Conservation (phyloP, 139 green algal species). For the Haematococcus lacustris region DNA sequence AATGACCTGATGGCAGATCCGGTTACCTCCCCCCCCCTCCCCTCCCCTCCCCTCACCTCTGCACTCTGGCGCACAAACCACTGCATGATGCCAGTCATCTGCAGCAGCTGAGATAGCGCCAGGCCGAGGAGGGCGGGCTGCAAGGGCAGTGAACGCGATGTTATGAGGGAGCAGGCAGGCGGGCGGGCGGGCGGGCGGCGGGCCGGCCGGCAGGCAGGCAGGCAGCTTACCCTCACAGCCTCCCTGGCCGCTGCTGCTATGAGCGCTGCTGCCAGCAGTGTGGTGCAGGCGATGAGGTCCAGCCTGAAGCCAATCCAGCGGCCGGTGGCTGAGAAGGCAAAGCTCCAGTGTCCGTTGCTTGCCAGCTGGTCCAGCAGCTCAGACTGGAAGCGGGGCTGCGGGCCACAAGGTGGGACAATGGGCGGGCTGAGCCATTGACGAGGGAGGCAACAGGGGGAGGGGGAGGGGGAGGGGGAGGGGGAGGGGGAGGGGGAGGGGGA, state of each 20-base stretch:
- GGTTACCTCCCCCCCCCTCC: no score
- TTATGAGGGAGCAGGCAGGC: not conserved
- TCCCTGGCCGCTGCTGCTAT: constrained; percentile 38
- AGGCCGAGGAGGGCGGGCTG: constrained; percentile 48
- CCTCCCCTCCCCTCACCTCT: no score
- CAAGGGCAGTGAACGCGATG: not conserved
- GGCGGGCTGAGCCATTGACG: no score
- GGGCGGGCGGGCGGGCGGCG: no score
- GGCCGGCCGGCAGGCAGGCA: not conserved
- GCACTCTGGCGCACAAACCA: constrained; percentile 55
- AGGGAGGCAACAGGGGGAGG: no score
- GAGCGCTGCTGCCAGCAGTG: constrained; percentile 28
- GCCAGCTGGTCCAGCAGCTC: constrained; percentile 46
- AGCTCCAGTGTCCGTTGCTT: constrained; percentile 61
- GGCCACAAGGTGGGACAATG: not conserved
- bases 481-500: no score
- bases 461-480: no score
- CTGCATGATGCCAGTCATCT: constrained; percentile 64
- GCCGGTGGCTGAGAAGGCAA: constrained; percentile 1
- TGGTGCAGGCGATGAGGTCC: constrained; percentile 25
- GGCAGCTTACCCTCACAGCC: not conserved
- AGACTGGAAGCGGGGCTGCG: constrained; percentile 26
- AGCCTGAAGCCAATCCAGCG: constrained; percentile 62
- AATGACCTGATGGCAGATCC: no score
- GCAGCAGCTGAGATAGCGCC: constrained; percentile 62